Conservation (phyloP, 2,329 filamentous ascomycete genomes). For the Pseudohalonectria lignicola region DNA sequence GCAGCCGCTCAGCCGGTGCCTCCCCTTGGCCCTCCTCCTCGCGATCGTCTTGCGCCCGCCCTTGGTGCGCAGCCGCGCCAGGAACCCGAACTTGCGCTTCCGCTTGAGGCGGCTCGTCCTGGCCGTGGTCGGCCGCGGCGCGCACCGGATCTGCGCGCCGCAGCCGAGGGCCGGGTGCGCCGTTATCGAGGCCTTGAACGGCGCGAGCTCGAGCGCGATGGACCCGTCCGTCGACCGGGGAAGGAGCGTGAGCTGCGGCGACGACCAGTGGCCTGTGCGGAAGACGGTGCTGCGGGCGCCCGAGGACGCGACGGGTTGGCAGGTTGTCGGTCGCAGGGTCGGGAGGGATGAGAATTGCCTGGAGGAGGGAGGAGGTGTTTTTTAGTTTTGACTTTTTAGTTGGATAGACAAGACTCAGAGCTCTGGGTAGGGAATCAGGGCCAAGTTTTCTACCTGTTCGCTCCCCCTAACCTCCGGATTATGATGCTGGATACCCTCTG, state of each 20-base stretch:
- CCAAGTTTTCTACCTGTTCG: neutral
- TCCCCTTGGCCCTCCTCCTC: conserved; percentile 40
- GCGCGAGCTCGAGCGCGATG: conserved; percentile 28
- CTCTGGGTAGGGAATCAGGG: too few species aligned
- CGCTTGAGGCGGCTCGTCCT: conserved; percentile 41
- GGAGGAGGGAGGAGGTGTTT: too few species aligned
- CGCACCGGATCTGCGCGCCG: conserved; percentile 36
- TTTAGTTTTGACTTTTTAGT: too few species aligned
- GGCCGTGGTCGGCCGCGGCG: conserved; percentile 47
- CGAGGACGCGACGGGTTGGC: too few species aligned
- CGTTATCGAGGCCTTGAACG: conserved; percentile 32
- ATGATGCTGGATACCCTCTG: neutral
- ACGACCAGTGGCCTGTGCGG: conserved; percentile 8
- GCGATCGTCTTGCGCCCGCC: conserved; percentile 41
- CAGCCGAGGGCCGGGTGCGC: conserved; percentile 39
- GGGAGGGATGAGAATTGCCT: conserved; percentile 30
- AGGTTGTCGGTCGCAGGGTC: conserved; percentile 32
- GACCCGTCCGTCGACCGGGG: conserved; percentile 6
- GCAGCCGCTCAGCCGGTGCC: conserved; percentile 35
- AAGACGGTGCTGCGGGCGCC: conserved; percentile 14
- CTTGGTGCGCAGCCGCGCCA: conserved; percentile 36
- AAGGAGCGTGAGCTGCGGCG: too few species aligned
- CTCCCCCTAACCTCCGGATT: neutral
- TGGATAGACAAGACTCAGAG: too few species aligned
- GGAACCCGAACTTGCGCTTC: conserved; percentile 48